These are phyloP conservation scores for rapeseed (Brassica napus) DNA, from an alignment of 345 rosid genomes.

Conservation along the genomic window Da-Ae NC_063442.1:573501-574000, in stretches of 20 bases:
- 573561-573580: slow-evolving; percentile 11
- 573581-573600: slow-evolving; percentile 3
- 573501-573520: slow-evolving; percentile 20
- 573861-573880: neutral
- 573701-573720: neutral
- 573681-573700: neutral
- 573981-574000: neutral
- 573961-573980: neutral
- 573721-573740: neutral
- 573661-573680: slow-evolving; percentile 38
- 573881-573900: neutral
- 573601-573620: slow-evolving; percentile 7
- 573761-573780: neutral
- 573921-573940: neutral
- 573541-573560: slow-evolving; percentile 29
- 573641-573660: slow-evolving; percentile 24
- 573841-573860: too few species aligned
- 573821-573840: too few species aligned
- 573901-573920: neutral
- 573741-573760: neutral
- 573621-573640: slow-evolving; percentile 8
- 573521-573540: neutral
- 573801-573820: too few species aligned
- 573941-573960: neutral
- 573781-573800: too few species aligned